A percentile compares a stretch with the other conserved stretches of the same genome.
Evolutionary conservation across 2,329 filamentous ascomycete species (phyloP).

Genomic region (Venturia oleaginea): DNA sequence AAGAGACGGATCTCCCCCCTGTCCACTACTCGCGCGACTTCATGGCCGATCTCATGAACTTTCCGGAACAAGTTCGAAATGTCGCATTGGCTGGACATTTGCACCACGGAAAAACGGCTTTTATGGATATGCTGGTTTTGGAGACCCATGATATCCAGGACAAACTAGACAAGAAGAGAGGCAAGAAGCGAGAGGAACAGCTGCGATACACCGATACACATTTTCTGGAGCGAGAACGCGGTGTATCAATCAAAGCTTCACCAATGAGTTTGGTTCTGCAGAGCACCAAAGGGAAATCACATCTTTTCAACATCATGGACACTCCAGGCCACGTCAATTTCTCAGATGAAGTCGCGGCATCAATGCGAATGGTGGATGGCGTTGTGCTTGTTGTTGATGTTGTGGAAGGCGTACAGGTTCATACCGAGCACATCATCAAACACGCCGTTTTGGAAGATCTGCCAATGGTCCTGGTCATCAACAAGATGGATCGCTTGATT

Average conservation of each 20-base stretch:
- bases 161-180: constrained; percentile 69
- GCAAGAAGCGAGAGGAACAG: constrained; percentile 77
- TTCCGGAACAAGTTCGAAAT: constrained; percentile 88
- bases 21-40: constrained; percentile 84
- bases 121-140: constrained; percentile 96
- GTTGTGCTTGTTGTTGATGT: constrained; percentile 92
- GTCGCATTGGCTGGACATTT: constrained; percentile 85
- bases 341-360: constrained; percentile 88
- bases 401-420: constrained; percentile 96
- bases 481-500: constrained; percentile 95
- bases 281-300: constrained; percentile 84
- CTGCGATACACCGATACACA: constrained; percentile 92
- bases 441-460: constrained; percentile 86
- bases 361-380: constrained; percentile 79
- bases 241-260: constrained; percentile 82
- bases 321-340: constrained; percentile 98
- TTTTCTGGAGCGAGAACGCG: constrained; percentile 77
- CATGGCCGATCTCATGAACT: constrained; percentile 94
- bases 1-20: constrained; percentile 81
- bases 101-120: constrained; percentile 95
- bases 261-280: constrained; percentile 92
- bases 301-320: constrained; percentile 89
- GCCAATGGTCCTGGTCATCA: constrained; percentile 81
- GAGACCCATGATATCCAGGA: constrained; percentile 86
- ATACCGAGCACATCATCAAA: constrained; percentile 95